Evolutionary conservation across 148 eudicot genomes (phyloP).

Genomic region (Vaccinium vitisidaea): DNA sequence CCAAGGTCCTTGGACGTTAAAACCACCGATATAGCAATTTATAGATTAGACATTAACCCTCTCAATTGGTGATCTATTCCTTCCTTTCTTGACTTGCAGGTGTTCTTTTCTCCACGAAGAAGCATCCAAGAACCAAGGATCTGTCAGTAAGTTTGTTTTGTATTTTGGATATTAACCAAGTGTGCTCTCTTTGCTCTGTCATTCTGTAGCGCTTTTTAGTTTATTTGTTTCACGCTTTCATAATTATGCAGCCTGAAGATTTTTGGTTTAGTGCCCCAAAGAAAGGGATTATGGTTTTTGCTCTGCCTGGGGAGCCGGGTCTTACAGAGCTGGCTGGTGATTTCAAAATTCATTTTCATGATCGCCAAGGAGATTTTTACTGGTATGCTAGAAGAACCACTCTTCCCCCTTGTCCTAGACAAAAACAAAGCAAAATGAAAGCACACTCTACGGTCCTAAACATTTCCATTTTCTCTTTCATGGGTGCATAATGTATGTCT

Average conservation of each 20-base stretch:
- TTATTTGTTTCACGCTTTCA: conserved; percentile 5
- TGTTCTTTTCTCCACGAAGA: conserved; percentile 80
- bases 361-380: conserved; percentile 96
- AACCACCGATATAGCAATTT: not conserved
- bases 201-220: not conserved
- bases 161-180: not conserved
- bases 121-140: conserved; percentile 97
- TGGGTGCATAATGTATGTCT: not conserved
- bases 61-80: not conserved
- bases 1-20: not conserved
- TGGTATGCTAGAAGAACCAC: conserved; percentile 43
- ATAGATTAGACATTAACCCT: not conserved
- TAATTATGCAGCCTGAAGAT: conserved; percentile 78
- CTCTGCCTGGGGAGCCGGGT: conserved; percentile 98
- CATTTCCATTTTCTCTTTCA: conserved; percentile 1
- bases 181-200: not conserved
- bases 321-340: conserved; percentile 86
- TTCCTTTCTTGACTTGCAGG: conserved; percentile 44
- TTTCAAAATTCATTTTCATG: conserved; percentile 93
- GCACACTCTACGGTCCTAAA: not conserved
- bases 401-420: not conserved
- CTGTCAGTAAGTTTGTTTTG: conserved; percentile 53
- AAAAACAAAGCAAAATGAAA: not conserved
- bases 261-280: conserved; percentile 97
- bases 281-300: conserved; percentile 96